Evolutionary conservation across 805 yeast species (phyloP).

Genomic region (Yamadazyma philogaea): DNA sequence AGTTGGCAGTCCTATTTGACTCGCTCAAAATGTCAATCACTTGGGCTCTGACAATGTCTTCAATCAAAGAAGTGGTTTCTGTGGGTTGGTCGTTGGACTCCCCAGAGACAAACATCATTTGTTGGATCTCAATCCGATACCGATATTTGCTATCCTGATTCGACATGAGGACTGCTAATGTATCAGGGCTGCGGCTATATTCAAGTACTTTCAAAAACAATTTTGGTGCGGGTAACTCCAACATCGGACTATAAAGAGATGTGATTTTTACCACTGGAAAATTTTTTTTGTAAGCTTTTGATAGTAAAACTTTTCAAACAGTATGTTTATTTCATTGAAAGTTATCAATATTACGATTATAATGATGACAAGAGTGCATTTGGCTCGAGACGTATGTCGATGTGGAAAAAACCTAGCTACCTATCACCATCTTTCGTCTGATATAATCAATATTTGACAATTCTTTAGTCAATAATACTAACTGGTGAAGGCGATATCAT

Average conservation of each 20-base stretch:
- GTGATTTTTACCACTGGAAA: conserved; percentile 1
- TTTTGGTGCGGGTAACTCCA: conserved; percentile 8
- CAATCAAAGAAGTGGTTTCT: conserved; percentile 88
- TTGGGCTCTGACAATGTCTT: conserved; percentile 92
- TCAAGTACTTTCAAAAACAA: background rate
- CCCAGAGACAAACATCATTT: conserved; percentile 98
- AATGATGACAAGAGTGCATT: conserved; percentile 98
- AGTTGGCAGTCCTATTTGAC: conserved; percentile 71
- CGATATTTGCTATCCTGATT: conserved; percentile 47
- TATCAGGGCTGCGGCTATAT: background rate
- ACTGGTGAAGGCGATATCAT: conserved; percentile 6
- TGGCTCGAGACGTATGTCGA: conserved; percentile 98
- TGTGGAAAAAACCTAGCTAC: conserved; percentile 99
- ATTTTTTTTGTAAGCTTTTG: conserved; percentile 4
- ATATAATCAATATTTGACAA: conserved; percentile 3
- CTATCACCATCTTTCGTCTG: conserved; percentile 38
- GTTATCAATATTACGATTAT: conserved; percentile 11
- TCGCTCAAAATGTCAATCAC: conserved; percentile 82
- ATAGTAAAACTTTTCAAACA: conserved; percentile 4
- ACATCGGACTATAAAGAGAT: conserved; percentile 8
- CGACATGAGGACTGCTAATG: conserved; percentile 1
- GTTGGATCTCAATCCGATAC: conserved; percentile 88
- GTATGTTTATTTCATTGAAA: conserved; percentile 10
- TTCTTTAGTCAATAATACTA: conserved; percentile 2
- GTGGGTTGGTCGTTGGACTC: conserved; percentile 93